Conservation (phyloP, 805 yeast genomes). For the Yarrowia sp. region DNA sequence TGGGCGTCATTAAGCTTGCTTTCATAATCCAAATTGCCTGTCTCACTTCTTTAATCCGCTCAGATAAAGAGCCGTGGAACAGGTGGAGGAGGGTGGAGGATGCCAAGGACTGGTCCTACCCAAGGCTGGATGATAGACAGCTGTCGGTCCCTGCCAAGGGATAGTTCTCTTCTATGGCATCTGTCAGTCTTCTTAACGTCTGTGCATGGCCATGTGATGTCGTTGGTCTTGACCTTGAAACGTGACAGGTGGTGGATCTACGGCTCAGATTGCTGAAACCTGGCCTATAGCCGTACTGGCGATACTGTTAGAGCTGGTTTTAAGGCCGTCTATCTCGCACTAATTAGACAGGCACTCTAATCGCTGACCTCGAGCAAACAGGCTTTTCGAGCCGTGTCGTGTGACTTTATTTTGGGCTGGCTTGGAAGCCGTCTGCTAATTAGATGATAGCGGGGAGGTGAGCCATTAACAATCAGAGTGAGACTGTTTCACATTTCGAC, state of each 20-base stretch:
- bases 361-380: not conserved
- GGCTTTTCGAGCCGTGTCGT: not conserved
- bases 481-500: not conserved
- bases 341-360: not conserved
- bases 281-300: too few relatives aligned
- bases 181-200: not conserved
- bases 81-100: not conserved
- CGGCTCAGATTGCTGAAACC: too few relatives aligned
- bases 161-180: not conserved
- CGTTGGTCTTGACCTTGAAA: not conserved
- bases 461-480: not conserved
- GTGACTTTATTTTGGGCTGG: not conserved
- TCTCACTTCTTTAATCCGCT: not conserved
- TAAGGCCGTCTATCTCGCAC: not conserved
- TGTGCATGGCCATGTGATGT: not conserved
- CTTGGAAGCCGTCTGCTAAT: not conserved
- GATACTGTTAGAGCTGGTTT: not conserved
- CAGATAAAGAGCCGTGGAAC: not conserved
- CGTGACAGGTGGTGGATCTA: not conserved
- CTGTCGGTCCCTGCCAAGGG: not conserved
- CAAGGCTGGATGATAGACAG: not conserved
- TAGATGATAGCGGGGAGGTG: not conserved
- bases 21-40: not conserved
- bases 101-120: not conserved
- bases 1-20: not conserved